Percentiles rank a stretch among this genome's conserved stretches.
phyloP scores from a whole-genome alignment of 768 basidiomycete genomes.

The Trametes elegans region DNA sequence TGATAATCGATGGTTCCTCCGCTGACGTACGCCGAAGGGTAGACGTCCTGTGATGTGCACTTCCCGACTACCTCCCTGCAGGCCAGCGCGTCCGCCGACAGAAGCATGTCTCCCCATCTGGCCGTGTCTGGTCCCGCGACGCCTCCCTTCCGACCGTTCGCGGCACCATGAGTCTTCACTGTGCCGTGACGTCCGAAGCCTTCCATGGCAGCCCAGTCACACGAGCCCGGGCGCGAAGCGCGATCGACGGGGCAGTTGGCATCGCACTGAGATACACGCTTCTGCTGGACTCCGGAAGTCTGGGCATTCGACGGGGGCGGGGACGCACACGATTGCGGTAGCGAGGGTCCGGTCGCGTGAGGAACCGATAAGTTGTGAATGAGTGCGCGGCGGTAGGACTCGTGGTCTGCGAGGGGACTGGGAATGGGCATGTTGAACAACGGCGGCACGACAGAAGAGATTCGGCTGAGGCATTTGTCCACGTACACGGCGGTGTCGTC shows the following conservation, averaged over 20 bases:
- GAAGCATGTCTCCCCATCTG: neutral
- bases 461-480: too few relatives aligned
- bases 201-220: neutral
- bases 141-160: neutral
- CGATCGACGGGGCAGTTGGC: neutral
- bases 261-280: neutral
- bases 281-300: neutral
- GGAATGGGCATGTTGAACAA: too few relatives aligned
- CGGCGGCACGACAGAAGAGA: too few relatives aligned
- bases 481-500: too few relatives aligned
- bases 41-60: too few relatives aligned
- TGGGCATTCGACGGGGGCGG: neutral
- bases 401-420: too few relatives aligned
- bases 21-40: too few relatives aligned
- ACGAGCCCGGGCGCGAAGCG: neutral
- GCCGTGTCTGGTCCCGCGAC: neutral
- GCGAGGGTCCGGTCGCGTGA: neutral
- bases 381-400: too few relatives aligned
- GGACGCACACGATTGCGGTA: neutral
- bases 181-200: neutral
- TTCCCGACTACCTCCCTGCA: neutral
- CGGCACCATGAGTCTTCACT: too few relatives aligned
- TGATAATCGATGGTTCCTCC: too few relatives aligned
- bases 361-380: too few relatives aligned
- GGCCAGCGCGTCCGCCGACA: too few relatives aligned